Base-by-base conservation (phyloP, 2,329 filamentous ascomycete species). In the Fusarium humuli region DNA sequence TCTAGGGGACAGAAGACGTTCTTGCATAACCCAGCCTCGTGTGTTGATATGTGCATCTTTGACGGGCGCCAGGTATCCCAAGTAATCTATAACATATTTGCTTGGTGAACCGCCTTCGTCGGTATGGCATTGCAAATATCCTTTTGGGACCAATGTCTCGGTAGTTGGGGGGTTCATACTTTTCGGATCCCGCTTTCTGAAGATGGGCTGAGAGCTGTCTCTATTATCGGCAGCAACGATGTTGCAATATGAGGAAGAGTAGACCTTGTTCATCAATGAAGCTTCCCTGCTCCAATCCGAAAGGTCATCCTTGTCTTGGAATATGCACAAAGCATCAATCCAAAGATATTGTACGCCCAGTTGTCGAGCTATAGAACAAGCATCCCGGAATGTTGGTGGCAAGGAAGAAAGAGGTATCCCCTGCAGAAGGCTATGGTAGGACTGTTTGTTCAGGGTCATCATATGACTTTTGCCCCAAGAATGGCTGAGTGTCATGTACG, bases 251-350 rank as follows among this genome's bases (percentile, higher is more conserved):
- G 47, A 50, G 13, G 14, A 25, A 16, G 29, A 25, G 7, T 50
- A 50, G 6, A 37, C 47, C 9, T 25, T 50, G 5, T 37, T 5
- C 30, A 50, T 50, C 16, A 37, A 18, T 18, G 47, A 50, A n/a
- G 47, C 47, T 11, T 50, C 47, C 7, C 30, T 50, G 12, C 16
- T 37, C 47, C 47, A 50, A 30, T 50, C 30, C 7, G 47, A 50
- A 34, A 50, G 30, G 6, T 34, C 47, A 25, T 50, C 47, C 16
- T 50, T 50, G 30, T 50, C 29, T 8, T 50, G 47, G 22, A 50
- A 50, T 25, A 50, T 50, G 20, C 47, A 50, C 20, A 50, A 34
- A n/a, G 47, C 47, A 22, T 50, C 47, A 14, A 50, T 50, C 47
- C 47, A 50, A 18, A 50, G 8, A 23, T 50, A 50, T 6, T 50